Evolutionary conservation across 805 yeast species (phyloP).

Genomic region (Candida golubevii): DNA sequence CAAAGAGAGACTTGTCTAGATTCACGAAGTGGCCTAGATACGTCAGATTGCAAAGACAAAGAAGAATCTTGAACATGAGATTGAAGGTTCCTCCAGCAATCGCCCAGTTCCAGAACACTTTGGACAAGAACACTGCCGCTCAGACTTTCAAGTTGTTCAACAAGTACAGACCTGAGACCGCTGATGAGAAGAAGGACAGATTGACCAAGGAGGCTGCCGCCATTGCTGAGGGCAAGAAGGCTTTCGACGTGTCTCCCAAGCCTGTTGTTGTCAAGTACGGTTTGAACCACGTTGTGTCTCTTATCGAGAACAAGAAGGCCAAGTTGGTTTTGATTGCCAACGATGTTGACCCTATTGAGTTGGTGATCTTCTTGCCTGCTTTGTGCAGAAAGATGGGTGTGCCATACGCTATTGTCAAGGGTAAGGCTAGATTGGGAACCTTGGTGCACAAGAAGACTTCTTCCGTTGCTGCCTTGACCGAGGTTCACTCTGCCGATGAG

Average conservation of each 20-base stretch:
- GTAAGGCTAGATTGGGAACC: constrained; percentile 98
- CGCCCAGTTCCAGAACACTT: constrained; percentile 91
- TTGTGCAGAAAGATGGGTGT: constrained; percentile 99
- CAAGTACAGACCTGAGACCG: constrained; percentile 99
- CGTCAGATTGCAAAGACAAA: constrained; percentile 98
- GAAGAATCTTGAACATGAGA: constrained; percentile 91
- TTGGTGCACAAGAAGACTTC: constrained; percentile 96
- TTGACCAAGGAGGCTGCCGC: constrained; percentile 98
- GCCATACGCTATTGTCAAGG: constrained; percentile 97
- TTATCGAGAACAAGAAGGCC: constrained; percentile 98
- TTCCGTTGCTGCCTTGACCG: constrained; percentile 95
- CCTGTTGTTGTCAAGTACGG: constrained; percentile 98
- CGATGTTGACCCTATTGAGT: constrained; percentile 98
- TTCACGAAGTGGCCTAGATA: constrained; percentile 99
- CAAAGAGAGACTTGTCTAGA: constrained; percentile 93
- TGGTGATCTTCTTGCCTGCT: constrained; percentile 96
- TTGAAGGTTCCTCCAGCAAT: constrained; percentile 98
- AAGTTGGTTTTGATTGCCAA: constrained; percentile 95
- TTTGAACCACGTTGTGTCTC: constrained; percentile 97
- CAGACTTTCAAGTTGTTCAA: constrained; percentile 94
- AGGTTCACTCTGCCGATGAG: constrained; percentile 91
- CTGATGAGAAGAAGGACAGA: constrained; percentile 98
- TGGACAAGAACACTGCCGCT: constrained; percentile 98
- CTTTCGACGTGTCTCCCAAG: constrained; percentile 94
- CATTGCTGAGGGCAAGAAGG: constrained; percentile 95